Conservation (phyloP, 306 rosid species). For the Fagus sylvatica region DNA sequence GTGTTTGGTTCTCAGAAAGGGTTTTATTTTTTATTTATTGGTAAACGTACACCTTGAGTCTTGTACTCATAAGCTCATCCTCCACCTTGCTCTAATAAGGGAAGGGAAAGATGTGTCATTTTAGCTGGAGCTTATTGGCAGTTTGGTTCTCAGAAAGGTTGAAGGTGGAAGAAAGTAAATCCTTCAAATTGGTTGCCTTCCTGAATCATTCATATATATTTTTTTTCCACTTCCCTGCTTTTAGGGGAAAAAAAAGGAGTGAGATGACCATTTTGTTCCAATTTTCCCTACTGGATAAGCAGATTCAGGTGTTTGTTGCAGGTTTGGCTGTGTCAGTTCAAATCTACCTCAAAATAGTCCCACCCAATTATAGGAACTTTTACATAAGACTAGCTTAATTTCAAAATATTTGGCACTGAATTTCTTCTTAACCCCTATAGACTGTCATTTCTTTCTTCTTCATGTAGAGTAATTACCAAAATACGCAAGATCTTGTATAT, state of each 20-base stretch:
- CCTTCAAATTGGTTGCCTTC: background rate
- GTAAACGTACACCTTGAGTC: no score
- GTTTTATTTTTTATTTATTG: no score
- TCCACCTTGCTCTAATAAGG: no score
- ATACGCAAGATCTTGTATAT: background rate
- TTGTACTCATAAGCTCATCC: no score
- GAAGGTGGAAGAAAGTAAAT: background rate
- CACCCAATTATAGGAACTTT: background rate
- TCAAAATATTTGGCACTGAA: conserved; percentile 3
- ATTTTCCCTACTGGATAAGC: background rate
- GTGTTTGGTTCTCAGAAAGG: conserved; percentile 5
- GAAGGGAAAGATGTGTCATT: no score
- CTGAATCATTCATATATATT: background rate
- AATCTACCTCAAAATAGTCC: conserved; percentile 17
- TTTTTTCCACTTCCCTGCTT: background rate
- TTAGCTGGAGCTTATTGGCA: no score
- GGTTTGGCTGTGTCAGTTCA: background rate
- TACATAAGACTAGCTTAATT: conserved; percentile 15
- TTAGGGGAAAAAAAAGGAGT: background rate
- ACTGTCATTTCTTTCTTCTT: background rate
- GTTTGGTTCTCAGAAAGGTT: conserved; percentile 1
- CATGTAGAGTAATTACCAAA: background rate
- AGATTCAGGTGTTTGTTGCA: conserved; percentile 13
- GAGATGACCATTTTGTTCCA: background rate
- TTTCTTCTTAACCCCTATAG: background rate